Base-by-base conservation (phyloP, 225 moss, liverwort and hornwort genomes). In the Antitrichia curtipendula region DNA sequence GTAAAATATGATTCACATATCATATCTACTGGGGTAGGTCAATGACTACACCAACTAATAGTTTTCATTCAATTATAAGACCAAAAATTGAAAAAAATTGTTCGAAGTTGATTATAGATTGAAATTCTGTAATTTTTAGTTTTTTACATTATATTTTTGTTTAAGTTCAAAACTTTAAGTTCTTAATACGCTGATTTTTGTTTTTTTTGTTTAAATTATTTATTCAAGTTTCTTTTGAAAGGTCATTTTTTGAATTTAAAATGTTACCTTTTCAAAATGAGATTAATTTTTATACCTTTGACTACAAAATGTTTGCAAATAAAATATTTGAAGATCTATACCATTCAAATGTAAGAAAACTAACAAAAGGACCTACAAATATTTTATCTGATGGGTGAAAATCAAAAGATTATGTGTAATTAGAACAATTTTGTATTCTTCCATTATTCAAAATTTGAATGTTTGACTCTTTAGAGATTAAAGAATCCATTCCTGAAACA, bases 161-260 rank as follows among this genome's bases (percentile, higher is more conserved):
- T 25, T 7, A 57, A 61, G 0, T 29, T 61, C 0, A 29, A 60
- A 60, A 60, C 2, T 0, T 7, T 15, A 1, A 61, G 1, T 31
- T 62, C 2, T 62, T 36, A 10, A 36, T 19, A 2, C 14, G 0
- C 3, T 65, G 20, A 20, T 20, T 65, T 36, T 1, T 36, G 0
- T 19, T 34, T 64, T 34, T 45, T 64, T 17, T 63, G 16, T 17
- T 60, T 17, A 16, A 63, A 9, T 32, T 32, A 63, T 32, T 63
- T 32, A 63, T 63, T 63, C 17, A 63, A 63, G 15, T 32, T 32
- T 16, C 32, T 18, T 34, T 34, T 34, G 9, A 32, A 63, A 63
- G 17, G 17, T 63, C 9, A 63, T 63, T 17, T 34, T 34, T 63
- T 63, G 63, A 17, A 63, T 4, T 63, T 9, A 63, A 32, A 32